A percentile compares a stretch with the other conserved stretches of the same genome.
Conservation (phyloP, 108 stramenopile genomes). For the Stephanodiscus triporus region DNA sequence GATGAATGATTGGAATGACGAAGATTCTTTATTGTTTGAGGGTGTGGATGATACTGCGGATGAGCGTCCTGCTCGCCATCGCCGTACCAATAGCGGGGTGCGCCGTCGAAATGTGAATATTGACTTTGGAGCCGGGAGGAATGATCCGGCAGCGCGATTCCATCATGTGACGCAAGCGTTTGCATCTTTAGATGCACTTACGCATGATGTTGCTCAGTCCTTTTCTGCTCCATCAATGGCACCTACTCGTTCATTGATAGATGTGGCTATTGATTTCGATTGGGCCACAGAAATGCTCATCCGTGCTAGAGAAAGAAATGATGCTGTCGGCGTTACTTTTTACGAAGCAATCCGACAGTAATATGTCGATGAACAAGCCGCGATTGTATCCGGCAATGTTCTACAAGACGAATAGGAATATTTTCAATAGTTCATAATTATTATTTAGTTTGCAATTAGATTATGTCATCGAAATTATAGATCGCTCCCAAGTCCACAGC, state of each 20-base stretch:
- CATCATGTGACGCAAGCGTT: not conserved
- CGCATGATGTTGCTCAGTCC: not conserved
- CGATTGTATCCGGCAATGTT: too few relatives aligned
- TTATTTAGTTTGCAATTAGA: not conserved
- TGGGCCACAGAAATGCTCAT: not conserved
- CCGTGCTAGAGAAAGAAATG: not conserved
- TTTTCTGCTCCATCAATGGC: not conserved
- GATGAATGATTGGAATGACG: too few relatives aligned
- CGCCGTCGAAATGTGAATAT: not conserved
- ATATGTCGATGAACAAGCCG: too few relatives aligned
- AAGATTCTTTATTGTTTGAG: not conserved
- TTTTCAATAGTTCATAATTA: not conserved
- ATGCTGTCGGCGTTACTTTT: too few relatives aligned
- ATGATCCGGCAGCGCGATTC: constrained; percentile 1
- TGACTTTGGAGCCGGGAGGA: not conserved
- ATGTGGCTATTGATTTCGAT: not conserved
- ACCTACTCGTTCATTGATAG: not conserved
- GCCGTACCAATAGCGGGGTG: not conserved
- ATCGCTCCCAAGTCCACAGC: constrained; percentile 18
- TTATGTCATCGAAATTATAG: constrained; percentile 3
- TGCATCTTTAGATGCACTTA: constrained; percentile 4
- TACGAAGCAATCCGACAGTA: too few relatives aligned
- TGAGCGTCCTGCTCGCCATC: not conserved
- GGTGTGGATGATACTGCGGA: not conserved
- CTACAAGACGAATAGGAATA: not conserved